Evolutionary conservation across 1,284 basidiomycete species (phyloP).

Genomic region (Sanguinoderma infundibulare): DNA sequence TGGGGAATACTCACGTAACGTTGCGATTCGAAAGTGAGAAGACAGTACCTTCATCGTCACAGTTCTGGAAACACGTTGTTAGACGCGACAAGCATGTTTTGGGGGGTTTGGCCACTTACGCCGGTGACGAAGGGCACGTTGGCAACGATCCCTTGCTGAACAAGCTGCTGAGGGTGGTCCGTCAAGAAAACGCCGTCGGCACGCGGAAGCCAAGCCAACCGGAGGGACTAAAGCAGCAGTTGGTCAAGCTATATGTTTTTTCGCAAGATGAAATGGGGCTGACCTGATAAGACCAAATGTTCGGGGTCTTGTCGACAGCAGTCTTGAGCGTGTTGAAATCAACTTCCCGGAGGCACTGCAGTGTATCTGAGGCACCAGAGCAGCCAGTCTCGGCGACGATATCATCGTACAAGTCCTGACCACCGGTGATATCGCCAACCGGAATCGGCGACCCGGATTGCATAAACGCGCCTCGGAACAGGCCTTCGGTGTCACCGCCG

Average conservation of each 20-base stretch:
- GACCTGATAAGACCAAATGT: constrained; percentile 21
- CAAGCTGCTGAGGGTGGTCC: constrained; percentile 31
- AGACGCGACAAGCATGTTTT: background rate
- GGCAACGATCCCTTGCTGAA: constrained; percentile 33
- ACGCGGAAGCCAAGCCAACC: constrained; percentile 39
- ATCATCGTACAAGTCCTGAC: constrained; percentile 39
- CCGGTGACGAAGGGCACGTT: constrained; percentile 38
- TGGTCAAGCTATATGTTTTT: accelerated
- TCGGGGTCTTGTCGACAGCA: constrained; percentile 36
- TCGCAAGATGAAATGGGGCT: background rate
- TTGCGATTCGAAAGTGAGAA: constrained; percentile 29
- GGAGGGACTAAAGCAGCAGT: background rate
- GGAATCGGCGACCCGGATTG: constrained; percentile 41
- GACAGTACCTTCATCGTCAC: constrained; percentile 40
- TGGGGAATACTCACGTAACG: constrained; percentile 16
- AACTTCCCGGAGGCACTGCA: constrained; percentile 44
- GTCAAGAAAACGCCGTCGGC: constrained; percentile 42
- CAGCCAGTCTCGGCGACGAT: constrained; percentile 40
- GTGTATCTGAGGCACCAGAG: constrained; percentile 36
- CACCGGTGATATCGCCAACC: constrained; percentile 34
- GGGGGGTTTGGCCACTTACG: background rate
- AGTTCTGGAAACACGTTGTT: constrained; percentile 16
- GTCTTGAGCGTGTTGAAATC: constrained; percentile 34
- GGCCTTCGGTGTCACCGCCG: constrained; percentile 35
- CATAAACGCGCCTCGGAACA: constrained; percentile 42